Base-by-base conservation (phyloP, 495 filamentous ascomycete genomes). In the Elaphomyces granulatus region DNA sequence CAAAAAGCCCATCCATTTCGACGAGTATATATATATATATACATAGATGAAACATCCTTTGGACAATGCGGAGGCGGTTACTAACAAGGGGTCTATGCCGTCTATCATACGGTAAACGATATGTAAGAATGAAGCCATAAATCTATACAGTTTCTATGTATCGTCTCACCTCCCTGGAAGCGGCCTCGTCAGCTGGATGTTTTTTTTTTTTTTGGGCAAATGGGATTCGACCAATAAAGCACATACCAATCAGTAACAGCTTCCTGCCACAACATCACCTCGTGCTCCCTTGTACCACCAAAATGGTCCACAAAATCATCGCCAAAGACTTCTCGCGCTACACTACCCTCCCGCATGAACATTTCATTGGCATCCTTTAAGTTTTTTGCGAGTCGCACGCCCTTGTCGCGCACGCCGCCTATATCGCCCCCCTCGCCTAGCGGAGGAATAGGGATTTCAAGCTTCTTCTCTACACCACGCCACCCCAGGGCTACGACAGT, bases 241-340 rank as follows among this genome's bases (percentile, higher is more conserved):
- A 71, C 75, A 46, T 61, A 84, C 86, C 87, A 95, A 58, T 94
- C 87, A 17, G 87, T 94, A 6, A 94, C 86, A 1, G 86, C 84
- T 55, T 95, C 87, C 54, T 98, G 86, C 85, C 86, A 98, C 14
- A 94, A 59, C 43, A 77, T 66, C 48, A 87, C 70, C 58, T 98
- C 90, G 59, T 98, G 87, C 50, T 88, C 82, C 43, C 90, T 75
- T 16, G 90, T 94, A 6, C 90, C 90, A 3, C 79, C 83, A 66
- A 75, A 98, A 54, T 98, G 92, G 2, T 95, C 86, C 6, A 98
- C 87, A 58, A 98, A 98, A 8, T 80, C 82, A 58, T 96, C 78
- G 0, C 92, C 92, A 56, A 98, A 84, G 0, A 88, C 83, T 55
- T 95, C 82, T 36, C 90, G 67, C 30, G 90, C 90, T 10, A 94